Conservation (phyloP, 768 basidiomycete genomes). For the Mycena rebaudengoi region DNA sequence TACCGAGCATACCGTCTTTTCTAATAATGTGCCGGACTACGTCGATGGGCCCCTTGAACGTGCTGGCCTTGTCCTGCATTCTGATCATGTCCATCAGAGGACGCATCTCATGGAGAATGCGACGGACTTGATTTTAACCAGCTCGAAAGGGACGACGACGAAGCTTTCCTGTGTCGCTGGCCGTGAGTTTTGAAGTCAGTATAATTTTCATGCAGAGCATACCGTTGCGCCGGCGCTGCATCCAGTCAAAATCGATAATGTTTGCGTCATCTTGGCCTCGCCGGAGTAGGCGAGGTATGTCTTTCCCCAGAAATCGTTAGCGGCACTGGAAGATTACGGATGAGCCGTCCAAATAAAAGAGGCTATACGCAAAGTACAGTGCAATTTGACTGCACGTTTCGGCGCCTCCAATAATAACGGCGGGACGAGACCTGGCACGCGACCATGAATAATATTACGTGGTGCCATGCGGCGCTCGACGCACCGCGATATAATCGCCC, state of each 20-base stretch:
- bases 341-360: neutral
- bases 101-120: neutral
- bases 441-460: neutral
- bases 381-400: slow-evolving; percentile 98
- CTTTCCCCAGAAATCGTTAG: slow-evolving; percentile 97
- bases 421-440: slow-evolving; percentile 80
- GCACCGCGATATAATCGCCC: slow-evolving; percentile 90
- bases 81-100: slow-evolving; percentile 42
- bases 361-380: slow-evolving; percentile 36
- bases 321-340: slow-evolving; percentile 54
- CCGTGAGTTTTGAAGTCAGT: neutral
- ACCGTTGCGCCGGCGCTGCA: slow-evolving; percentile 93
- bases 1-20: slow-evolving; percentile 82
- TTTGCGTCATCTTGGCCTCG: slow-evolving; percentile 86
- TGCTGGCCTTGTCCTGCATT: slow-evolving; percentile 92
- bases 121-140: slow-evolving; percentile 84
- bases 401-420: slow-evolving; percentile 96
- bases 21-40: slow-evolving; percentile 83
- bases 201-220: slow-evolving; percentile 25
- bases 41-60: slow-evolving; percentile 91
- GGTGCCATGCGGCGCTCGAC: slow-evolving; percentile 6
- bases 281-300: slow-evolving; percentile 70
- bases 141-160: slow-evolving; percentile 96
- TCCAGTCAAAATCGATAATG: slow-evolving; percentile 89
- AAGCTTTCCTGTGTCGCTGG: slow-evolving; percentile 73